These are phyloP conservation scores for Colletotrichum sp. DNA, from an alignment of 2,329 filamentous ascomycete genomes.

Conservation along the genomic window DNA sequence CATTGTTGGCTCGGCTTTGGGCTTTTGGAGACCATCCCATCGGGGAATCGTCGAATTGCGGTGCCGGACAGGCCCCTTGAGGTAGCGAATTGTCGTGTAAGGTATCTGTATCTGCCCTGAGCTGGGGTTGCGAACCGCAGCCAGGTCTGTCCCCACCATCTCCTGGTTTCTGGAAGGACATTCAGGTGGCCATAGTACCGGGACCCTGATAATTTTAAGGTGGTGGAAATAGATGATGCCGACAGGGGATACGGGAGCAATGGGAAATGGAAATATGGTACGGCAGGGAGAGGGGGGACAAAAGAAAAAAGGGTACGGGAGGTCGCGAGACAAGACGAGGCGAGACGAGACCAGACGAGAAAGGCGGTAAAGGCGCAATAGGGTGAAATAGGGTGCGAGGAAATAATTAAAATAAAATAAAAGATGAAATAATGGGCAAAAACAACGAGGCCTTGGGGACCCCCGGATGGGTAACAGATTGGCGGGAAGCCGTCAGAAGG, in stretches of 20 bases:
- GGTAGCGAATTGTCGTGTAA: not conserved
- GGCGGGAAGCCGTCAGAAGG: not conserved
- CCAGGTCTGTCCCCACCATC: not conserved
- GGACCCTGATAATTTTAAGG: constrained; percentile 20
- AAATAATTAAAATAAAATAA: not conserved
- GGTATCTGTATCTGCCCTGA: not conserved
- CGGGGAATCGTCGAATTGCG: not conserved
- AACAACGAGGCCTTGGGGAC: not conserved
- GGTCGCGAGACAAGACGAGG: constrained; percentile 7
- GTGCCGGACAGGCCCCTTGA: constrained; percentile 3
- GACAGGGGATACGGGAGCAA: not conserved
- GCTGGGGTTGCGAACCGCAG: not conserved
- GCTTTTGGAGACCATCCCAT: not conserved
- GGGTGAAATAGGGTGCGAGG: not conserved
- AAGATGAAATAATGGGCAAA: not conserved
- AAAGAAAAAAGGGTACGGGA: not conserved
- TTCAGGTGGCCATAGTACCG: constrained; percentile 19
- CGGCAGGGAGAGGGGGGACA: not conserved
- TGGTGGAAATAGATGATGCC: constrained; percentile 17
- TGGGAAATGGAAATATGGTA: constrained; percentile 6
- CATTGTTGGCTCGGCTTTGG: constrained; percentile 12
- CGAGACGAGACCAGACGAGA: constrained; percentile 1
- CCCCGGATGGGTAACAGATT: not conserved
- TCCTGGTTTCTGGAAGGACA: constrained; percentile 17
- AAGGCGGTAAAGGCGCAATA: not conserved